These are phyloP conservation scores for Exophiala sp. DNA, from an alignment of 2,329 filamentous ascomycete genomes.

Conservation along the genomic window DNA sequence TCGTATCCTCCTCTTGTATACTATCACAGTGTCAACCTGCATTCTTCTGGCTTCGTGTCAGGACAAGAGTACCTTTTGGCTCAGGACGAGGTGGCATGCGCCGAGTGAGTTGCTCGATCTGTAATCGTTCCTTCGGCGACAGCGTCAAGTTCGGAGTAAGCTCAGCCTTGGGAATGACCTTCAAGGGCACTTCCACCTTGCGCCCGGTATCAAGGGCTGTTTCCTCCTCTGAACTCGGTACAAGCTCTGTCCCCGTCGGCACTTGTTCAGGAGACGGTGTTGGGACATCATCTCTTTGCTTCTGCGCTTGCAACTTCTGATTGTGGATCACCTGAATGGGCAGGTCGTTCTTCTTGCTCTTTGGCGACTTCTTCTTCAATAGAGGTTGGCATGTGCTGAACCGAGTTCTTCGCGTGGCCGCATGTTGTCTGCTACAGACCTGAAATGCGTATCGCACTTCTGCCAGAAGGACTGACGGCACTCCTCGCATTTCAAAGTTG, in stretches of 20 bases:
- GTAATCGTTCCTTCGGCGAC: constrained; percentile 26
- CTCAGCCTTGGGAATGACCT: constrained; percentile 27
- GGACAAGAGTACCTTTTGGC: constrained; percentile 11
- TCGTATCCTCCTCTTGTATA: constrained; percentile 52
- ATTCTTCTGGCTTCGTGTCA: neutral
- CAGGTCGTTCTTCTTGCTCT: constrained; percentile 3
- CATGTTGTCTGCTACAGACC: constrained; percentile 22
- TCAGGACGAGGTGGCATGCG: constrained; percentile 17
- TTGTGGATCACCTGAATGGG: constrained; percentile 22
- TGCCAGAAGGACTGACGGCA: constrained; percentile 19
- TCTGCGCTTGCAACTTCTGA: constrained; percentile 9
- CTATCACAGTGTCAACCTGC: constrained; percentile 7
- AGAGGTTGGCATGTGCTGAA: constrained; percentile 19
- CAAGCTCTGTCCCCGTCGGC: constrained; percentile 11
- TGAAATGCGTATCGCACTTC: constrained; percentile 24
- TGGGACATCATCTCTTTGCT: neutral
- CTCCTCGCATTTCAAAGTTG: constrained; percentile 7
- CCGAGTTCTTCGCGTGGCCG: constrained; percentile 6
- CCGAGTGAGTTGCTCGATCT: constrained; percentile 28
- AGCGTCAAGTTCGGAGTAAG: constrained; percentile 25
- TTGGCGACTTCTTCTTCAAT: constrained; percentile 9
- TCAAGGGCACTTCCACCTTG: constrained; percentile 24
- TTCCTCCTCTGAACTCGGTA: constrained; percentile 13
- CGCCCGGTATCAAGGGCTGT: constrained; percentile 19
- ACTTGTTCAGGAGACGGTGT: neutral